Evolutionary conservation across 2,329 filamentous ascomycete genomes (phyloP).

Genomic region (Calcarisporium arbuscula): DNA sequence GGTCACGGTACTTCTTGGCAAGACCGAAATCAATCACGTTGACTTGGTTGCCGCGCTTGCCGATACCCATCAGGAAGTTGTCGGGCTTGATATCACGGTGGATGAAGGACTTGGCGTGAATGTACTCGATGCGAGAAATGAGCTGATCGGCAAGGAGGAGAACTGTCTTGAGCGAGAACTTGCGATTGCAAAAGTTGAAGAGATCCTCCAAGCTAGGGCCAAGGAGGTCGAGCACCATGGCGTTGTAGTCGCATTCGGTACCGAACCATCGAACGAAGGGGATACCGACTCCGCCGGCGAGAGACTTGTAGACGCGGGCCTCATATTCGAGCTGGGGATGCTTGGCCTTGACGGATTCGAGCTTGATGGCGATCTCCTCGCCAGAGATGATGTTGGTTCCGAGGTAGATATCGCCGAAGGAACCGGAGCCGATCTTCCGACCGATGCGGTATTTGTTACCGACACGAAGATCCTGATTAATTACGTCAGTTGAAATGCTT

Average conservation of each 20-base stretch:
- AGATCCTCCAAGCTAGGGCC: slow-evolving; percentile 94
- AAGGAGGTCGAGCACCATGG: slow-evolving; percentile 96
- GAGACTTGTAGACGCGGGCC: slow-evolving; percentile 82
- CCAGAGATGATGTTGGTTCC: slow-evolving; percentile 99
- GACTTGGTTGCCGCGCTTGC: slow-evolving; percentile 98
- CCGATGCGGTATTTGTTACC: slow-evolving; percentile 99
- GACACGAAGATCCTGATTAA: slow-evolving; percentile 85
- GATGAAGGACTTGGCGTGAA: slow-evolving; percentile 99
- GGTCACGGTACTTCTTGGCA: slow-evolving; percentile 99
- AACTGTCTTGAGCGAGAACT: slow-evolving; percentile 98
- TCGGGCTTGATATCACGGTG: slow-evolving; percentile 99
- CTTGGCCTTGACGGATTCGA: slow-evolving; percentile 99
- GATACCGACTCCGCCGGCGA: slow-evolving; percentile 94
- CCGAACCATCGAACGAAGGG: slow-evolving; percentile 99
- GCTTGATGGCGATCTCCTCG: slow-evolving; percentile 99
- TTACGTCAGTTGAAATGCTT: too few species aligned
- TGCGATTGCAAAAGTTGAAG: slow-evolving; percentile 99
- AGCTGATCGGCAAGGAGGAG: slow-evolving; percentile 94
- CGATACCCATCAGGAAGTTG: slow-evolving; percentile 99
- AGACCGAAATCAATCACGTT: slow-evolving; percentile 99
- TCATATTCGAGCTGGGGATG: slow-evolving; percentile 99
- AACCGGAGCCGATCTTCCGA: slow-evolving; percentile 96
- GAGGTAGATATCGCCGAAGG: slow-evolving; percentile 97
- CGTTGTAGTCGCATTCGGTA: slow-evolving; percentile 99
- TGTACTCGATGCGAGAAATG: slow-evolving; percentile 99